A percentile compares a stretch with the other conserved stretches of the same genome.
These are phyloP conservation scores for Lactarius psammicola DNA, from an alignment of 768 basidiomycete genomes.

Conservation along the genomic window DNA sequence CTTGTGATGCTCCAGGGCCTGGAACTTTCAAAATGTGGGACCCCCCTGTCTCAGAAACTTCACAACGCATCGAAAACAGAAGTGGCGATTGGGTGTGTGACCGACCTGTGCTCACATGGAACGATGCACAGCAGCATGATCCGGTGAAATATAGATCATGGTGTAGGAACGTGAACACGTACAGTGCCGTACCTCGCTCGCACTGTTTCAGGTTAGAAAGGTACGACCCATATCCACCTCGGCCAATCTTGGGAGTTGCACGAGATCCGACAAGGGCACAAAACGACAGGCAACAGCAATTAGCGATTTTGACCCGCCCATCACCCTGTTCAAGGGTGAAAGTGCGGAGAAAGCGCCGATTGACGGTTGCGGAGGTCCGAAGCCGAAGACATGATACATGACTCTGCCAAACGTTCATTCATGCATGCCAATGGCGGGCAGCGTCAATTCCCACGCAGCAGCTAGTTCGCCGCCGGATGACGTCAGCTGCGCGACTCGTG, in stretches of 20 bases:
- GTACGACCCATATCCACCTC: neutral
- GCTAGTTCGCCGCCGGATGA: neutral
- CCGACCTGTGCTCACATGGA: neutral
- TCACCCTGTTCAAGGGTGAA: neutral
- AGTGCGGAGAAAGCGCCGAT: neutral
- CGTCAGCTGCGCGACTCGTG: constrained; percentile 12
- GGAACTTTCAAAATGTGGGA: neutral
- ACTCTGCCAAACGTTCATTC: neutral
- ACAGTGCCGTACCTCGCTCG: neutral
- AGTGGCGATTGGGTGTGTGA: neutral
- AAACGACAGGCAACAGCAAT: neutral
- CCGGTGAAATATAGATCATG: neutral
- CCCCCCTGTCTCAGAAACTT: neutral
- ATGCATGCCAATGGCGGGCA: neutral
- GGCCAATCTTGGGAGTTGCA: neutral
- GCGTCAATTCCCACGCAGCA: neutral
- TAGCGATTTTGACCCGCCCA: neutral
- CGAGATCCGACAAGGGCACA: neutral
- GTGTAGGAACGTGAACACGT: neutral
- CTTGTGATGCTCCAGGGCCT: neutral
- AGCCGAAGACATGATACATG: neutral
- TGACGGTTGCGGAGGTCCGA: neutral
- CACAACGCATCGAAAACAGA: neutral
- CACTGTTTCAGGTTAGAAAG: constrained; percentile 1
- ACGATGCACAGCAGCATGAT: neutral